A percentile compares a stretch with the other conserved stretches of the same genome.
Evolutionary conservation across 192 early-diverging fungal genomes (phyloP).

Genomic region (Entomortierella parvispora): DNA sequence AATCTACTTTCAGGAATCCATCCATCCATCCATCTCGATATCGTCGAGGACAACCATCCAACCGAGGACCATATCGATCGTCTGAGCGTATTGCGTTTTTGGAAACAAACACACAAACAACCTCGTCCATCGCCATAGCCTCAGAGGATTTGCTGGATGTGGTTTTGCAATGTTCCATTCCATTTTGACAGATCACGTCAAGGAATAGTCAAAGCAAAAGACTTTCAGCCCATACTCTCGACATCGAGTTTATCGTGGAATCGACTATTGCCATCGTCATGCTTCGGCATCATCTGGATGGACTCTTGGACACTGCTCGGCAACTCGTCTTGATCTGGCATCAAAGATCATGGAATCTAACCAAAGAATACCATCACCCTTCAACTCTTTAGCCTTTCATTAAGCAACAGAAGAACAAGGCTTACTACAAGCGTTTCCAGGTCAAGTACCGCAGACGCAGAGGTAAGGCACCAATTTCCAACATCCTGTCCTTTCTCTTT

Average conservation of each 20-base stretch:
- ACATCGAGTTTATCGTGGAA: too few relatives aligned
- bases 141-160: too few relatives aligned
- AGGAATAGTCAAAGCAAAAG: too few relatives aligned
- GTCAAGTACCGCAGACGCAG: conserved; percentile 99
- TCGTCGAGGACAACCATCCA: neutral
- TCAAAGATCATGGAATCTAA: neutral
- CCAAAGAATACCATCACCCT: neutral
- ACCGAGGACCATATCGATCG: neutral
- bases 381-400: conserved; percentile 66
- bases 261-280: too few relatives aligned
- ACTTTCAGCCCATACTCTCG: too few relatives aligned
- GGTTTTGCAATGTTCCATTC: too few relatives aligned
- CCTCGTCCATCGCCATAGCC: too few relatives aligned
- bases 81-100: neutral
- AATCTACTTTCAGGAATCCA: too few relatives aligned
- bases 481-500: neutral
- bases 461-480: conserved; percentile 66
- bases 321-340: too few relatives aligned
- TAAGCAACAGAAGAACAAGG: conserved; percentile 96
- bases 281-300: too few relatives aligned
- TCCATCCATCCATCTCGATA: conserved; percentile 18
- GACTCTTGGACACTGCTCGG: too few relatives aligned
- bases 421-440: conserved; percentile 99
- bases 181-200: too few relatives aligned
- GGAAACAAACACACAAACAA: neutral